Evolutionary conservation across 2,329 filamentous ascomycete genomes (phyloP).

Genomic region (Aureobasidium musti): DNA sequence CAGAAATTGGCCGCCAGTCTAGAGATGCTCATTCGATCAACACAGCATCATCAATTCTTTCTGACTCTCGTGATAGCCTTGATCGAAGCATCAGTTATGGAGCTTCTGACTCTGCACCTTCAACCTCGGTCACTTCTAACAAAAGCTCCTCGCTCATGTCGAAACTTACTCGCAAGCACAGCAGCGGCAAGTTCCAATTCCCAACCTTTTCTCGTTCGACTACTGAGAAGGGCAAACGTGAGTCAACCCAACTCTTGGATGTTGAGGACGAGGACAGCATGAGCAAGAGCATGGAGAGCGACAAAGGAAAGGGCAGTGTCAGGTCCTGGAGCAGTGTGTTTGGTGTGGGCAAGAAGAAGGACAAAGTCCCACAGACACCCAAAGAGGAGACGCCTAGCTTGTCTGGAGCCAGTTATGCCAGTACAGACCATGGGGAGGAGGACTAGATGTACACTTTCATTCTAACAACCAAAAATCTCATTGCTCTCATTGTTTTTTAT

Average conservation of each 20-base stretch:
- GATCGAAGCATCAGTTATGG: conserved; percentile 45
- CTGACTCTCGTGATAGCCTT: conserved; percentile 41
- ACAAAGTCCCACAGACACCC: conserved; percentile 48
- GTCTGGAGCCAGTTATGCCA: conserved; percentile 49
- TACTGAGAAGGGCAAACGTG: conserved; percentile 30
- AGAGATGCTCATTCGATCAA: conserved; percentile 48
- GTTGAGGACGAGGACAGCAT: conserved; percentile 43
- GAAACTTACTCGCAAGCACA: conserved; percentile 53
- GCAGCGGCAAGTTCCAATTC: conserved; percentile 49
- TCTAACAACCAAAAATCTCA: not conserved
- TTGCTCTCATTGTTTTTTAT: not conserved
- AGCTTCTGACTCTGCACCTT: conserved; percentile 37
- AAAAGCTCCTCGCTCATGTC: conserved; percentile 49
- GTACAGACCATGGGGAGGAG: conserved; percentile 30
- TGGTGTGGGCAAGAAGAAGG: conserved; percentile 40
- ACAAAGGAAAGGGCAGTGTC: conserved; percentile 43
- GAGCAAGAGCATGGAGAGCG: conserved; percentile 37
- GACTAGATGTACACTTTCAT: conserved; percentile 2
- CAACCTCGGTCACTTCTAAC: conserved; percentile 34
- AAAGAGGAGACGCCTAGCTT: conserved; percentile 50
- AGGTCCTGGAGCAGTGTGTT: conserved; percentile 51
- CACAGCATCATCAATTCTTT: conserved; percentile 40
- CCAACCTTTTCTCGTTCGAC: conserved; percentile 45
- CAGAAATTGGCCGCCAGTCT: conserved; percentile 45
- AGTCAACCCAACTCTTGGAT: conserved; percentile 36